phyloP scores from a whole-genome alignment of 129 eudicot species.

The Helianthus annuus region DNA sequence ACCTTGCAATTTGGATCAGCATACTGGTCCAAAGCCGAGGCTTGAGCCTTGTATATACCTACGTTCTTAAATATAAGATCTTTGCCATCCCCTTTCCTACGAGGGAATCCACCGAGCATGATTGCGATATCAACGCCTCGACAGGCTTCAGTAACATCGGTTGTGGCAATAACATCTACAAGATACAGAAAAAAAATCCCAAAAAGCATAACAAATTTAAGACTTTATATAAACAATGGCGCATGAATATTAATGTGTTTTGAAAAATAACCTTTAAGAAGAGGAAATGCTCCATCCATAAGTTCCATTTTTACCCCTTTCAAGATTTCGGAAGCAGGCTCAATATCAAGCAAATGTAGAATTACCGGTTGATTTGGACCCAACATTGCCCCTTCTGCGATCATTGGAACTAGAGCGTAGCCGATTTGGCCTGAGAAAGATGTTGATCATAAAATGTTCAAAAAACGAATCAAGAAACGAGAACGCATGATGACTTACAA shows the following conservation, averaged over 20 bases:
- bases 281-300: conserved; percentile 89
- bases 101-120: conserved; percentile 85
- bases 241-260: not conserved
- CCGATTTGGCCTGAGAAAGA: conserved; percentile 77
- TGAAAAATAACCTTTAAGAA: conserved; percentile 65
- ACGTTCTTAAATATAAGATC: conserved; percentile 73
- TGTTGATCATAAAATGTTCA: not conserved
- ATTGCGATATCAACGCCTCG: conserved; percentile 68
- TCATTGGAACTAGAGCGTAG: conserved; percentile 95
- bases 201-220: not conserved
- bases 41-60: conserved; percentile 79
- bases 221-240: not conserved
- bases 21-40: conserved; percentile 74
- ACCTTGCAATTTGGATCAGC: conserved; percentile 78
- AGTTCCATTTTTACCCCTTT: conserved; percentile 91
- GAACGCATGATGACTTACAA: conserved; percentile 10
- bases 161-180: conserved; percentile 77
- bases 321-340: conserved; percentile 76
- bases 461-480: conserved; percentile 17
- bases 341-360: conserved; percentile 87
- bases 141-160: conserved; percentile 72
- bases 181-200: not conserved
- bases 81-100: conserved; percentile 67
- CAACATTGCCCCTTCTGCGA: conserved; percentile 86
- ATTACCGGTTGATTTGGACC: conserved; percentile 86